Conservation (phyloP, 208 protist species). For the Eutreptiella sp. region DNA sequence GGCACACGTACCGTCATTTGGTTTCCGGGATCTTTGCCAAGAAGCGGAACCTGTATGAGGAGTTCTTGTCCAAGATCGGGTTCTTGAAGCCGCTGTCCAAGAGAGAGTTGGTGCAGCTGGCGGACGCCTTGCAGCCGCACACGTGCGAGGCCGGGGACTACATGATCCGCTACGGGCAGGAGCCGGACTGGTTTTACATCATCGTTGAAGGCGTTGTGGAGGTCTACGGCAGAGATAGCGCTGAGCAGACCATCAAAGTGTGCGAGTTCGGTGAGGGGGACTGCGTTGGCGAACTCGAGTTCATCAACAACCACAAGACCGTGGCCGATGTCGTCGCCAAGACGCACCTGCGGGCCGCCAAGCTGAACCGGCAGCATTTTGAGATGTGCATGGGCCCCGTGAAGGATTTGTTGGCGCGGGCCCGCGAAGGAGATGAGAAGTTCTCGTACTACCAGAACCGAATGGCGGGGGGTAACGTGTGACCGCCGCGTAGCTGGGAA, state of each 20-base stretch:
- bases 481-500: too few relatives aligned
- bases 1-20: slow-evolving; percentile 60
- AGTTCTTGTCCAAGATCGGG: slow-evolving; percentile 44
- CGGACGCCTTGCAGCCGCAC: slow-evolving; percentile 53
- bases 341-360: slow-evolving; percentile 51
- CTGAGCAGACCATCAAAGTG: slow-evolving; percentile 50
- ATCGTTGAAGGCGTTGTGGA: slow-evolving; percentile 55
- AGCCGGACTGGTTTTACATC: slow-evolving; percentile 57
- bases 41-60: slow-evolving; percentile 47
- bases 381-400: slow-evolving; percentile 73
- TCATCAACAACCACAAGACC: slow-evolving; percentile 67
- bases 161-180: slow-evolving; percentile 49
- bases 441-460: too few relatives aligned
- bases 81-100: slow-evolving; percentile 38
- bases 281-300: slow-evolving; percentile 78
- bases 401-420: too few relatives aligned
- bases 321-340: slow-evolving; percentile 71
- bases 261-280: slow-evolving; percentile 53
- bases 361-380: slow-evolving; percentile 71
- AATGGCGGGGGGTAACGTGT: too few relatives aligned
- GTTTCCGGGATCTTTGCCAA: slow-evolving; percentile 49
- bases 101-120: slow-evolving; percentile 41
- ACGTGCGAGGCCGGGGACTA: slow-evolving; percentile 47
- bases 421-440: too few relatives aligned
- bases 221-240: slow-evolving; percentile 19